Conservation (phyloP, 345 rosid genomes). For the Pistacia vera region DNA sequence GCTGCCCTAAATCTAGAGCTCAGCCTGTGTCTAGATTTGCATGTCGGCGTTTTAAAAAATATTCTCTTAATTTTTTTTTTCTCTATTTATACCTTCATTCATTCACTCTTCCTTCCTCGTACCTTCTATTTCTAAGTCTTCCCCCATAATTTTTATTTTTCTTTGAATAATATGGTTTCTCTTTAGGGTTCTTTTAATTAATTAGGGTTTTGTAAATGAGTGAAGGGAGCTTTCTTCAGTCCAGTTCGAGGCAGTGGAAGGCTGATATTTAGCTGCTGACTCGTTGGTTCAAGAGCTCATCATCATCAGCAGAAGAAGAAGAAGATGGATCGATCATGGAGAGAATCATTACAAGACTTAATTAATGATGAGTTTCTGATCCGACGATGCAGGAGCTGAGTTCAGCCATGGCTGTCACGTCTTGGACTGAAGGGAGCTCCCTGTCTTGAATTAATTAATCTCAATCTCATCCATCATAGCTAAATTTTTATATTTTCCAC, state of each 20-base stretch:
- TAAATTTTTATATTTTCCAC: too few relatives aligned
- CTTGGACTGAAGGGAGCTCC: constrained; percentile 72
- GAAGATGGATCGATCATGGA: too few relatives aligned
- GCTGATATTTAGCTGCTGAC: constrained; percentile 47
- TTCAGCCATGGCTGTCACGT: constrained; percentile 34
- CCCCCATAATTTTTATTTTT: too few relatives aligned
- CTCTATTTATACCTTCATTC: constrained; percentile 9
- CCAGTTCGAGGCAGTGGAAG: constrained; percentile 35
- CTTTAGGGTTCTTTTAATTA: neutral
- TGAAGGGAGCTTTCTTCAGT: constrained; percentile 47
- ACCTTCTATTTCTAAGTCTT: neutral
- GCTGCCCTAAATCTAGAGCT: constrained; percentile 15
- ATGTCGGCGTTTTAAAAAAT: neutral
- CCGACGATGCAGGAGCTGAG: constrained; percentile 54
- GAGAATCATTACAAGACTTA: too few relatives aligned
- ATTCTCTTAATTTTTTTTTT: neutral
- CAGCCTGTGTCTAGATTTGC: constrained; percentile 19
- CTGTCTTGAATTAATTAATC: neutral
- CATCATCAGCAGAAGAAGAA: neutral
- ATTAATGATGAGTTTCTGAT: constrained; percentile 35
- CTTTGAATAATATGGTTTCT: neutral
- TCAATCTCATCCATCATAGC: neutral
- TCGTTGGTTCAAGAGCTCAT: constrained; percentile 51
- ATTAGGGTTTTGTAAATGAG: neutral
- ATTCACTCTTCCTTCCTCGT: neutral